Conservation (phyloP, 768 basidiomycete species). For the Lactifluus subvellereus region DNA sequence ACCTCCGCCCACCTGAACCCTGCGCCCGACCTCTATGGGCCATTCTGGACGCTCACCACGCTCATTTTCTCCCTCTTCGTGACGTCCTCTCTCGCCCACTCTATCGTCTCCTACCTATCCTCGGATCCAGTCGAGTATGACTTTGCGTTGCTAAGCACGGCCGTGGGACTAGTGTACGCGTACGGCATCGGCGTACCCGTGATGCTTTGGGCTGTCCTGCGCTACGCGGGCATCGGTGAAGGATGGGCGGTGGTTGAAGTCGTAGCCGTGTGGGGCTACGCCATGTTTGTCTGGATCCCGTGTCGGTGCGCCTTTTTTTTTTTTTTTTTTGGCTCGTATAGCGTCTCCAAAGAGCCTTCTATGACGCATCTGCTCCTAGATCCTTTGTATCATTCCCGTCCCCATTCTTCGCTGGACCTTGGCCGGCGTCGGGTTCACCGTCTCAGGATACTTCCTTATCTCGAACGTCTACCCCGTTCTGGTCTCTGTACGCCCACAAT, state of each 20-base stretch:
- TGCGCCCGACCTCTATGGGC: conserved; percentile 73
- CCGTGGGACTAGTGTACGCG: conserved; percentile 76
- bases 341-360: background rate
- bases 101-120: conserved; percentile 82
- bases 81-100: conserved; percentile 86
- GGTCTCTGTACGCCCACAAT: conserved; percentile 52
- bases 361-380: conserved; percentile 33
- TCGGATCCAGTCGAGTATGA: conserved; percentile 68
- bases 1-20: conserved; percentile 59
- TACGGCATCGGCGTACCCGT: conserved; percentile 84
- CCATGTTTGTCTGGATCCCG: conserved; percentile 85
- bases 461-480: conserved; percentile 88
- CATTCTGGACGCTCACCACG: conserved; percentile 97
- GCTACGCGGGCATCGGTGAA: conserved; percentile 83
- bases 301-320: conserved; percentile 49
- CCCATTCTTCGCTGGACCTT: conserved; percentile 79
- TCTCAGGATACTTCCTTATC: conserved; percentile 85
- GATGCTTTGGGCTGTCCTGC: conserved; percentile 74
- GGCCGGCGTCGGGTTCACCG: conserved; percentile 59
- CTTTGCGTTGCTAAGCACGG: conserved; percentile 78
- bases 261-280: conserved; percentile 75
- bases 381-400: conserved; percentile 83
- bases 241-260: conserved; percentile 81
- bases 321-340: background rate
- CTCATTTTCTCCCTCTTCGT: conserved; percentile 91